Evolutionary conservation across 352 stramenopile species (phyloP).

Genomic region (Globisporangium uncinulatum): DNA sequence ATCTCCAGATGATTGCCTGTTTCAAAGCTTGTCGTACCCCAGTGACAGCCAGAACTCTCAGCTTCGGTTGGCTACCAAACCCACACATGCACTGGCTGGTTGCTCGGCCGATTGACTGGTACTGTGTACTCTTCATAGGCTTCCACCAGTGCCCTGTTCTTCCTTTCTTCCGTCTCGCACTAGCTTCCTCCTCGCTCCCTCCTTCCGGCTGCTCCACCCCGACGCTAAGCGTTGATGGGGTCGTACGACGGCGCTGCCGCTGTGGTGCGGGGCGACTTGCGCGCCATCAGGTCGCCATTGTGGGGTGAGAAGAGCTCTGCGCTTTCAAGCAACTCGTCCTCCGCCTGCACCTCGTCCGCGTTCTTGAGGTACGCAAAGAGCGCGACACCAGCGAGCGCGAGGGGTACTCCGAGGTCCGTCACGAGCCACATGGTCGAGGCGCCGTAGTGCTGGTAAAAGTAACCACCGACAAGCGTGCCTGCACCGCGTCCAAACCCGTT

Average conservation of each 20-base stretch:
- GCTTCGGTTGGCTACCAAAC: too few species aligned
- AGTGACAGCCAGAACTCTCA: too few species aligned
- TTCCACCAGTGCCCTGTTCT: too few species aligned
- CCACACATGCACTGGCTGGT: too few species aligned
- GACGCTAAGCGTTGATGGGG: conserved; percentile 16
- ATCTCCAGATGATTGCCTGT: too few species aligned
- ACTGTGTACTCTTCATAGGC: too few species aligned
- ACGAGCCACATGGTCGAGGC: conserved; percentile 63
- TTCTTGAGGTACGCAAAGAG: conserved; percentile 63
- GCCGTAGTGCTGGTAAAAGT: conserved; percentile 70
- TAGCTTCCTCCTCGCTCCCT: too few species aligned
- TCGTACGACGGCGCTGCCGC: conserved; percentile 17
- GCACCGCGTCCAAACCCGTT: conserved; percentile 61
- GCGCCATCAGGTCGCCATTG: conserved; percentile 29
- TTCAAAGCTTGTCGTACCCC: too few species aligned
- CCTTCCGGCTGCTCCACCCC: too few species aligned
- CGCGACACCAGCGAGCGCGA: conserved; percentile 44
- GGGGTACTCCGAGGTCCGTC: conserved; percentile 57
- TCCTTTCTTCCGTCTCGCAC: too few species aligned
- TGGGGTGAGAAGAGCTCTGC: conserved; percentile 69
- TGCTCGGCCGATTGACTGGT: too few species aligned
- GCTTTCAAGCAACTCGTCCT: conserved; percentile 36
- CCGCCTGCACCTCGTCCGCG: conserved; percentile 20
- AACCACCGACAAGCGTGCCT: conserved; percentile 67
- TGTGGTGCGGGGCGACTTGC: conserved; percentile 22